These are phyloP conservation scores for Biscutella auriculata DNA, from an alignment of 441 rosid species.

Conservation along the genomic window DNA sequence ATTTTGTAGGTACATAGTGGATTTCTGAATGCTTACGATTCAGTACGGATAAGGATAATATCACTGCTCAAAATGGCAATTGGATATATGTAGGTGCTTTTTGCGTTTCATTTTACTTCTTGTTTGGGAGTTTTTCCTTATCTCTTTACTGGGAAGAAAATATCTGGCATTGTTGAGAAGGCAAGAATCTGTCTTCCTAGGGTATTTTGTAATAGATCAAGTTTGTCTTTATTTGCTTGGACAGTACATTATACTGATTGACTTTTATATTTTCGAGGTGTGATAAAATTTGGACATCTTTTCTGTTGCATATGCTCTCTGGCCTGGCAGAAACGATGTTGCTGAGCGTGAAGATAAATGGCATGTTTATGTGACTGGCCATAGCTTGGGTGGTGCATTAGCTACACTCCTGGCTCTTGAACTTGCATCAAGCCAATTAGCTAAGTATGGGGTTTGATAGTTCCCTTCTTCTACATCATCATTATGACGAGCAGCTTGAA, in stretches of 20 bases:
- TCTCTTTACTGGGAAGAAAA: neutral
- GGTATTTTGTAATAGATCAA: neutral
- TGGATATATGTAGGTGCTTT: conserved; percentile 48
- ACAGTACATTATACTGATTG: neutral
- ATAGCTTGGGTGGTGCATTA: conserved; percentile 95
- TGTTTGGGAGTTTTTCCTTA: neutral
- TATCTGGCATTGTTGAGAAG: neutral
- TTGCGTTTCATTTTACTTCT: conserved; percentile 8
- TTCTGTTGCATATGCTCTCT: conserved; percentile 9
- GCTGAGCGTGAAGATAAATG: conserved; percentile 39
- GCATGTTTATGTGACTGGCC: conserved; percentile 93
- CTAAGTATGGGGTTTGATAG: conserved; percentile 40
- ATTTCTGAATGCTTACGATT: conserved; percentile 79
- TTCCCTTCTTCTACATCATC: neutral
- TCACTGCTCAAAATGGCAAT: conserved; percentile 56
- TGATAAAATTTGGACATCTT: neutral
- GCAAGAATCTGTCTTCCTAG: neutral
- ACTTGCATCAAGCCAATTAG: conserved; percentile 80
- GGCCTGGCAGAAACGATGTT: conserved; percentile 42
- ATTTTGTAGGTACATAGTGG: conserved; percentile 82
- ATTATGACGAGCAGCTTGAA: neutral
- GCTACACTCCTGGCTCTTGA: conserved; percentile 90
- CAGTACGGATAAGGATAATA: conserved; percentile 71
- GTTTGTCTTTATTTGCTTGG: neutral
- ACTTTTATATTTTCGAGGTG: neutral